phyloP scores from a whole-genome alignment of 164 flowering plant species.

The Cinnamomum micranthum region DNA sequence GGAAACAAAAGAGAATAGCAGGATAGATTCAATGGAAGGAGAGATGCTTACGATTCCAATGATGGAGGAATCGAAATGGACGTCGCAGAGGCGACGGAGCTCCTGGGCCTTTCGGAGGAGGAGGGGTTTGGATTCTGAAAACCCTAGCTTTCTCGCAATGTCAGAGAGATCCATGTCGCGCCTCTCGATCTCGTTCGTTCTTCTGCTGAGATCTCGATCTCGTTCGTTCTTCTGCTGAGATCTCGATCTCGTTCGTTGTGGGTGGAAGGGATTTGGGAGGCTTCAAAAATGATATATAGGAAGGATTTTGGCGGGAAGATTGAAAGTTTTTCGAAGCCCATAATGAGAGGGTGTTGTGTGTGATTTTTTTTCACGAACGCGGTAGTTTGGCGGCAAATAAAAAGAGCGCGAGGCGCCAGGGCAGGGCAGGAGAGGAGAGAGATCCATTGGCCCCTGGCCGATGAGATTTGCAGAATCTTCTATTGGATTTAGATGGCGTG shows the following conservation, averaged over 20 bases:
- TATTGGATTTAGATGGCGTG: no score
- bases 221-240: no score
- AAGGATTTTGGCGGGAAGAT: slow-evolving; percentile 7
- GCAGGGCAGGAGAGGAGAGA: no score
- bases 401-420: no score
- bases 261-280: neutral
- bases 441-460: no score
- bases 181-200: neutral
- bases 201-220: no score
- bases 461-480: no score
- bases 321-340: neutral
- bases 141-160: slow-evolving; percentile 58
- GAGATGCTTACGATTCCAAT: slow-evolving; percentile 65
- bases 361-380: no score
- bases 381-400: no score
- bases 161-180: slow-evolving; percentile 59
- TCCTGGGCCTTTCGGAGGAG: slow-evolving; percentile 84
- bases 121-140: slow-evolving; percentile 51
- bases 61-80: slow-evolving; percentile 72
- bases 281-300: neutral
- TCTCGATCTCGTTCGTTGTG: no score
- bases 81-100: slow-evolving; percentile 84
- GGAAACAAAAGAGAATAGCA: neutral
- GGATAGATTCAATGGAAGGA: no score
- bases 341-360: no score